Evolutionary conservation across 2,329 filamentous ascomycete genomes (phyloP).

Genomic region (Colletotrichum incanum): DNA sequence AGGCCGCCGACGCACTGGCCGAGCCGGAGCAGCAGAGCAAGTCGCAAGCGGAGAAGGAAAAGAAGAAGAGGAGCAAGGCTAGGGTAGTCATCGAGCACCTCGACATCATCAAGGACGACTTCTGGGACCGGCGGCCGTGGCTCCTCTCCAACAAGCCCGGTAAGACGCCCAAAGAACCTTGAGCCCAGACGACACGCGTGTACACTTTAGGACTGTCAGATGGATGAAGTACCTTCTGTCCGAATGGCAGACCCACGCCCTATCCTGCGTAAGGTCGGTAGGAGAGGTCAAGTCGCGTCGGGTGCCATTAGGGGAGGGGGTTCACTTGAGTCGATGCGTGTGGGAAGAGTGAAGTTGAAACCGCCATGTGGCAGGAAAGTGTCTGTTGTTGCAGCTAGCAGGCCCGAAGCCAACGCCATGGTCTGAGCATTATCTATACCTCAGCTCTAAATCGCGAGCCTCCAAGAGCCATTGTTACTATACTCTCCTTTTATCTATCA

Average conservation of each 20-base stretch:
- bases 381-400: background rate
- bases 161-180: constrained; percentile 75
- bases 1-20: constrained; percentile 64
- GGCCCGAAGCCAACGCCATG: background rate
- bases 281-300: background rate
- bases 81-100: constrained; percentile 86
- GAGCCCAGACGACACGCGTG: constrained; percentile 24
- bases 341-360: background rate
- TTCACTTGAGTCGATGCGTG: background rate
- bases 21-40: constrained; percentile 76
- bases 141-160: constrained; percentile 82
- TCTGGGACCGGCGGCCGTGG: constrained; percentile 93
- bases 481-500: background rate
- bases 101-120: constrained; percentile 95
- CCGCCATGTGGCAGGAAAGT: background rate
- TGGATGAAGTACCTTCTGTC: no score
- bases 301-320: background rate
- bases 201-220: background rate
- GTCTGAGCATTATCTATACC: no score
- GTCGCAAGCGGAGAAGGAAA: constrained; percentile 87
- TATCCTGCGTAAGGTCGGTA: background rate
- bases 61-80: constrained; percentile 85
- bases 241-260: background rate
- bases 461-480: background rate
- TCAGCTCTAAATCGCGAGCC: background rate